A percentile compares a stretch with the other conserved stretches of the same genome.
Conservation (phyloP, 192 early-diverging fungal species). For the Coemansia sp. region DNA sequence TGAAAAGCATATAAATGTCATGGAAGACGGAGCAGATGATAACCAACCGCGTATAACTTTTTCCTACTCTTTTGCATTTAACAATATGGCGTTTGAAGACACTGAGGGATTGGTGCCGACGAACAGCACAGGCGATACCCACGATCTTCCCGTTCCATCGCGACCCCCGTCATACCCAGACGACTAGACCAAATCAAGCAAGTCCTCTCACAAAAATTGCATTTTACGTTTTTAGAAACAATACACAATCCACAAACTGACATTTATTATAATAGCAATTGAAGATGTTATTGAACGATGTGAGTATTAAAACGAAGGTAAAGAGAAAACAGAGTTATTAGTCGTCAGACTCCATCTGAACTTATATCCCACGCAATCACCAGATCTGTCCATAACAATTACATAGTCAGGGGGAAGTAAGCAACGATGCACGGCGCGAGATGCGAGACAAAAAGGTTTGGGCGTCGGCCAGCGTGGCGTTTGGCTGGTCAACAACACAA, state of each 20-base stretch:
- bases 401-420: not conserved
- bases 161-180: not conserved
- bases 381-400: not conserved
- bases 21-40: too few relatives aligned
- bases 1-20: too few relatives aligned
- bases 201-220: not conserved
- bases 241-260: not conserved
- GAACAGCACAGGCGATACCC: not conserved
- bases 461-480: conserved; percentile 49
- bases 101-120: too few relatives aligned
- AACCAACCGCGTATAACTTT: too few relatives aligned
- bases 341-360: too few relatives aligned
- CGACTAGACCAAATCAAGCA: not conserved
- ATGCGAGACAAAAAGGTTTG: conserved; percentile 25
- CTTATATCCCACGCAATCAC: too few relatives aligned
- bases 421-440: conserved; percentile 3
- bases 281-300: too few relatives aligned
- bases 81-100: too few relatives aligned
- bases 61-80: too few relatives aligned
- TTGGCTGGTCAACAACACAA: conserved; percentile 48
- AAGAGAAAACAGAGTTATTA: too few relatives aligned
- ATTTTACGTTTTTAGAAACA: not conserved
- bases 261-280: not conserved
- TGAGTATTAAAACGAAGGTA: too few relatives aligned
- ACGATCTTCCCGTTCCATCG: not conserved